phyloP scores from a whole-genome alignment of 495 filamentous ascomycete genomes.

The Geoglossum glabrum region DNA sequence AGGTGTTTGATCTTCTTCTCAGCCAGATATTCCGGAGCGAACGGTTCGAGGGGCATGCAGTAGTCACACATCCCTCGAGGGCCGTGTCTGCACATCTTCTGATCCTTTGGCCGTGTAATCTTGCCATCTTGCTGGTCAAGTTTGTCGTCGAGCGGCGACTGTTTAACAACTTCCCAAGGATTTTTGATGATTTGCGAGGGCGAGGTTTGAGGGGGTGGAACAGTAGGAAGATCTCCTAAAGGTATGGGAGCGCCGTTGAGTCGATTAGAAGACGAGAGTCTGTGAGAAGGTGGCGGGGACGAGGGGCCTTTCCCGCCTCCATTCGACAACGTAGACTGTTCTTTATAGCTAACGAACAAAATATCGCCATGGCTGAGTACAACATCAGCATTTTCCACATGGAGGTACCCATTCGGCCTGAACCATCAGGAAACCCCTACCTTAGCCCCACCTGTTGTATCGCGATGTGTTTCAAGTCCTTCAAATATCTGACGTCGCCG shows the following conservation, averaged over 20 bases:
- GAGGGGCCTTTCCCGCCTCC: constrained; percentile 22
- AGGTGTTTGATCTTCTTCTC: constrained; percentile 98
- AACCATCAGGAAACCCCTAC: constrained; percentile 22
- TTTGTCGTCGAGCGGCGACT: constrained; percentile 65
- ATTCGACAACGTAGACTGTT: constrained; percentile 30
- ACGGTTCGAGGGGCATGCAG: constrained; percentile 95
- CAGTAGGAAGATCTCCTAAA: constrained; percentile 42
- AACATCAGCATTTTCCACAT: constrained; percentile 3
- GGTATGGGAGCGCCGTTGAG: constrained; percentile 68
- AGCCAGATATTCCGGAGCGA: constrained; percentile 62
- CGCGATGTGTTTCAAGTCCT: constrained; percentile 41
- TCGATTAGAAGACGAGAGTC: constrained; percentile 21
- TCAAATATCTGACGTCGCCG: constrained; percentile 50
- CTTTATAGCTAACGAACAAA: constrained; percentile 63
- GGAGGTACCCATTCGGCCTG: neutral
- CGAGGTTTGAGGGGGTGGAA: constrained; percentile 33
- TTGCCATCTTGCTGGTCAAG: constrained; percentile 87
- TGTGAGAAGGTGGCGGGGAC: constrained; percentile 10
- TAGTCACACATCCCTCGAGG: constrained; percentile 98
- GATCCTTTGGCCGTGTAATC: constrained; percentile 55
- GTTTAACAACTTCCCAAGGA: constrained; percentile 80
- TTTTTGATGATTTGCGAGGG: constrained; percentile 50
- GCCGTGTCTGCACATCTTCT: constrained; percentile 86
- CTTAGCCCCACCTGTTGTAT: constrained; percentile 51
- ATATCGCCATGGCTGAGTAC: constrained; percentile 65